Evolutionary conservation across 2,329 filamentous ascomycete species (phyloP).

Genomic region (Acarospora socialis): DNA sequence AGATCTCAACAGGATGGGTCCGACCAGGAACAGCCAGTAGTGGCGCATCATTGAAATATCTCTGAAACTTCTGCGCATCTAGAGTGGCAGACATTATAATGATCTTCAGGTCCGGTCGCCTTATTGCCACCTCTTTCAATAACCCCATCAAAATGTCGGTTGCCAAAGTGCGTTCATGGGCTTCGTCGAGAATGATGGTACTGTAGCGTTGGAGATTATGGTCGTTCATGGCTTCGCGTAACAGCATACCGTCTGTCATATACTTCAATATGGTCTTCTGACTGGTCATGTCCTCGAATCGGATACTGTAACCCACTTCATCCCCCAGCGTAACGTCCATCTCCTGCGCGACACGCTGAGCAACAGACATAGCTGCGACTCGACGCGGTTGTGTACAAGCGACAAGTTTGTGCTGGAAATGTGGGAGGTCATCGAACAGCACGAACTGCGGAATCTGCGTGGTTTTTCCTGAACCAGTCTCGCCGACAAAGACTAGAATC

Average conservation of each 20-base stretch:
- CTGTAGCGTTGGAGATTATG: conserved; percentile 83
- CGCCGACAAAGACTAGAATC: conserved; percentile 95
- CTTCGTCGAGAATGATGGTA: conserved; percentile 96
- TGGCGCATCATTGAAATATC: conserved; percentile 90
- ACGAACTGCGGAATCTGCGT: conserved; percentile 99
- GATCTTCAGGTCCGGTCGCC: conserved; percentile 84
- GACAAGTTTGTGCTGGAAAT: conserved; percentile 73
- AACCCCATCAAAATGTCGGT: conserved; percentile 97
- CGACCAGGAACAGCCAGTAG: conserved; percentile 86
- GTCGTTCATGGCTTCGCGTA: conserved; percentile 93
- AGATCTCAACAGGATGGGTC: conserved; percentile 94
- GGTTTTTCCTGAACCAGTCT: conserved; percentile 98
- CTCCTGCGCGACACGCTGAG: conserved; percentile 92
- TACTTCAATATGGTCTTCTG: conserved; percentile 91
- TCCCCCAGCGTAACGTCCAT: conserved; percentile 87
- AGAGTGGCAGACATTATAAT: conserved; percentile 98
- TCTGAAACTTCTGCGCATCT: conserved; percentile 95
- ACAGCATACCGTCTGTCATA: conserved; percentile 99
- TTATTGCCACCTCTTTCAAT: conserved; percentile 72
- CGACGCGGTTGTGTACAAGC: conserved; percentile 95
- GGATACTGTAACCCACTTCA: conserved; percentile 96
- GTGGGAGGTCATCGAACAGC: conserved; percentile 87
- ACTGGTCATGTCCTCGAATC: conserved; percentile 90
- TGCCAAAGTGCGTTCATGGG: conserved; percentile 91
- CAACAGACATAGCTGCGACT: conserved; percentile 97